These are phyloP conservation scores for Litsea cubeba DNA, from an alignment of 164 flowering plant species.

Conservation along the genomic window DNA sequence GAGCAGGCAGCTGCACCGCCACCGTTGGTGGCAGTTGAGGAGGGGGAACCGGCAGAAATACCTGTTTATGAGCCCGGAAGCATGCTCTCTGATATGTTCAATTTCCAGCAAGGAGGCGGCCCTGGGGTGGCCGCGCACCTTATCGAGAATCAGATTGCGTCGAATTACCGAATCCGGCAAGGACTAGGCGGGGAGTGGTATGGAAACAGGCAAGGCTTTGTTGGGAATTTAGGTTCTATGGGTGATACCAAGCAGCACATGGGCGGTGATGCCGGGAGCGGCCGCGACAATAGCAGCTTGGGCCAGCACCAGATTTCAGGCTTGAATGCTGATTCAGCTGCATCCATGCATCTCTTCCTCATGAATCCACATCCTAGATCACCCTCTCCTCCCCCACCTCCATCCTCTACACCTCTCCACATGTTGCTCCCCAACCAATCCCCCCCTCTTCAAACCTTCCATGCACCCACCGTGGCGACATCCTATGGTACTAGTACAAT, in stretches of 20 bases:
- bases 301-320: conserved; percentile 51
- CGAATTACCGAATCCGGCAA: conserved; percentile 29
- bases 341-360: conserved; percentile 93
- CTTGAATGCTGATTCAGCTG: conserved; percentile 66
- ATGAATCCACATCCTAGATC: conserved; percentile 76
- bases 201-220: conserved; percentile 30
- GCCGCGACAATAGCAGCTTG: neutral
- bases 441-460: conserved; percentile 23
- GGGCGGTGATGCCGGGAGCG: neutral
- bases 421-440: conserved; percentile 47
- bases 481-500: neutral
- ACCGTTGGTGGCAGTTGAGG: conserved; percentile 38
- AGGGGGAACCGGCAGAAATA: conserved; percentile 30
- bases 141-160: conserved; percentile 35
- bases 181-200: conserved; percentile 34
- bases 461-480: neutral
- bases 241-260: conserved; percentile 21
- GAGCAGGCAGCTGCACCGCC: conserved; percentile 32
- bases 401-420: conserved; percentile 37
- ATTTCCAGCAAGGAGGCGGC: conserved; percentile 39
- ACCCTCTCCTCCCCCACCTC: conserved; percentile 33
- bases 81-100: conserved; percentile 91
- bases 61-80: conserved; percentile 46
- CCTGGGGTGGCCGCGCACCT: conserved; percentile 23
- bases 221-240: conserved; percentile 22